phyloP scores from a whole-genome alignment of 768 basidiomycete genomes.

The Psilocybe sp. region DNA sequence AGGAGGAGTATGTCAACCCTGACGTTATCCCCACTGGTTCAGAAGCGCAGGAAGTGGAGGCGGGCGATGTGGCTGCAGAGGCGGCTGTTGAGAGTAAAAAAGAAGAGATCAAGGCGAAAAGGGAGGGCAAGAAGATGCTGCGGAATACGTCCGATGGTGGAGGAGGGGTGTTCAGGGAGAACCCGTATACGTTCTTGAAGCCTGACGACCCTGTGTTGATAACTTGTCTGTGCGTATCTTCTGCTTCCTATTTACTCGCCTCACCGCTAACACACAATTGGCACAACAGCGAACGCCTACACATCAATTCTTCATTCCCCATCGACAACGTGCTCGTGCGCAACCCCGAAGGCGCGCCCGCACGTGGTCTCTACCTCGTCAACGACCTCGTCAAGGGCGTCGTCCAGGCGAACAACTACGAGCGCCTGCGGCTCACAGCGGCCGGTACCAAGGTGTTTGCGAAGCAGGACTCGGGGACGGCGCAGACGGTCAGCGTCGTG shows the following conservation, averaged over 20 bases:
- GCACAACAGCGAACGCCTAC: slow-evolving; percentile 60
- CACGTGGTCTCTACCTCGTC: slow-evolving; percentile 83
- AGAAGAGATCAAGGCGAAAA: slow-evolving; percentile 6
- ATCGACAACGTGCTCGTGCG: slow-evolving; percentile 78
- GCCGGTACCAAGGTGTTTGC: slow-evolving; percentile 94
- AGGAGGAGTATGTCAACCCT: background rate
- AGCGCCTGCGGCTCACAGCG: slow-evolving; percentile 80
- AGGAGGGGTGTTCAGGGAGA: slow-evolving; percentile 72
- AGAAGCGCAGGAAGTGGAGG: background rate
- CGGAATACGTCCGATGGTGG: slow-evolving; percentile 11
- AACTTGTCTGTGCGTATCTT: slow-evolving; percentile 63
- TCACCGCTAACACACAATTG: background rate
- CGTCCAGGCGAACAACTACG: slow-evolving; percentile 78
- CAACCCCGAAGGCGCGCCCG: slow-evolving; percentile 69
- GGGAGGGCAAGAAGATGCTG: slow-evolving; percentile 11
- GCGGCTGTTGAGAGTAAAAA: background rate
- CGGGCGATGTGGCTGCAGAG: background rate
- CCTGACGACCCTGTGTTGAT: slow-evolving; percentile 67
- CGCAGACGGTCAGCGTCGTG: background rate
- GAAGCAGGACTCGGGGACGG: slow-evolving; percentile 71
- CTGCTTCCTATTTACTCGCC: background rate
- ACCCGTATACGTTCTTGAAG: slow-evolving; percentile 82
- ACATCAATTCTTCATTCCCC: slow-evolving; percentile 72
- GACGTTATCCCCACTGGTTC: background rate
- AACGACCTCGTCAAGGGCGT: slow-evolving; percentile 84